Conservation (phyloP, 495 filamentous ascomycete genomes). For the Xylaria palmicola region DNA sequence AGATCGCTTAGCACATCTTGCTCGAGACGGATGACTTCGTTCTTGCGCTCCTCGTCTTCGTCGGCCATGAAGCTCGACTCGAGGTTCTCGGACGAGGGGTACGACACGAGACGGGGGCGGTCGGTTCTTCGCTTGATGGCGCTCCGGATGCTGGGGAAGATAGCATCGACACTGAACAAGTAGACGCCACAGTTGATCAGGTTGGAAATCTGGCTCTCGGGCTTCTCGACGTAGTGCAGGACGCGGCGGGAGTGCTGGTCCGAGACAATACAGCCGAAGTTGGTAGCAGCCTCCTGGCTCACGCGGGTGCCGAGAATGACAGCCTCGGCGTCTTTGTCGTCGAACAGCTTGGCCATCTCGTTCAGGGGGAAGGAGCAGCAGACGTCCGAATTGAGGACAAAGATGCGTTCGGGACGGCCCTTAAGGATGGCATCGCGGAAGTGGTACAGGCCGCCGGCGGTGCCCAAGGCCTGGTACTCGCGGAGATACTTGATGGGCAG, state of each 20-base stretch:
- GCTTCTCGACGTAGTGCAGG: slow-evolving; percentile 99
- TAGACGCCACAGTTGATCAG: slow-evolving; percentile 99
- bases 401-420: slow-evolving; percentile 89
- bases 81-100: slow-evolving; percentile 93
- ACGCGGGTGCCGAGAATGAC: slow-evolving; percentile 95
- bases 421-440: slow-evolving; percentile 99
- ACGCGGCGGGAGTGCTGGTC: slow-evolving; percentile 94
- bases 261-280: slow-evolving; percentile 97
- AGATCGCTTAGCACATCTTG: slow-evolving; percentile 97
- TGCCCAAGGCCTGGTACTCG: slow-evolving; percentile 96
- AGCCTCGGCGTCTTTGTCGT: slow-evolving; percentile 94
- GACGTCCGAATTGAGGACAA: slow-evolving; percentile 97
- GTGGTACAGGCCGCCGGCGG: slow-evolving; percentile 95
- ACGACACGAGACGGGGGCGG: slow-evolving; percentile 84
- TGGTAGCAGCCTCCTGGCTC: slow-evolving; percentile 84
- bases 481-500: slow-evolving; percentile 93
- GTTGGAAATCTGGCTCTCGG: slow-evolving; percentile 96
- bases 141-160: slow-evolving; percentile 93
- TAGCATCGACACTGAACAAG: slow-evolving; percentile 89
- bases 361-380: slow-evolving; percentile 98
- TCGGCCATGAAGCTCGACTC: slow-evolving; percentile 76
- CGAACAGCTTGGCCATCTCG: slow-evolving; percentile 91
- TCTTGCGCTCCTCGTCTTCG: slow-evolving; percentile 71
- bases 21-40: slow-evolving; percentile 89
- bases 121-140: slow-evolving; percentile 96